phyloP scores from a whole-genome alignment of 441 rosid species.

The Croton laevigatus region DNA sequence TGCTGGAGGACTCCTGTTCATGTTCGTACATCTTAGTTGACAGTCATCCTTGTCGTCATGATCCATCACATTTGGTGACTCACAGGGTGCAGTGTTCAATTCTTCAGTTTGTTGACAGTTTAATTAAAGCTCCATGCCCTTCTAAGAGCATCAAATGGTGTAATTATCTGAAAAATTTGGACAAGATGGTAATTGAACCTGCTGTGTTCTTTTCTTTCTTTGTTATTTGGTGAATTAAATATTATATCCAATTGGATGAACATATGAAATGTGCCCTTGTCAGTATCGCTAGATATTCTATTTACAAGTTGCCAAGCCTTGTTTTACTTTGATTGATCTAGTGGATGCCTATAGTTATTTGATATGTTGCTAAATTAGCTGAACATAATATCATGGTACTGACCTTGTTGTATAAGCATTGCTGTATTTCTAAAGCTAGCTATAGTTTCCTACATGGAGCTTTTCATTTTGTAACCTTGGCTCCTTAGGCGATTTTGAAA shows the following conservation, averaged over 20 bases:
- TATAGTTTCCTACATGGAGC: conserved; percentile 9
- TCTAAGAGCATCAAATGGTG: conserved; percentile 44
- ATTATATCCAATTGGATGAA: conserved; percentile 2
- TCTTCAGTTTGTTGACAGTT: conserved; percentile 54
- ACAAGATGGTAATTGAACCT: conserved; percentile 54
- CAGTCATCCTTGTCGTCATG: conserved; percentile 83
- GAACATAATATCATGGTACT: not conserved
- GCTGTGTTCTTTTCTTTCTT: conserved; percentile 18
- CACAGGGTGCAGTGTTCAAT: conserved; percentile 85
- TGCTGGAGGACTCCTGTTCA: conserved; percentile 76
- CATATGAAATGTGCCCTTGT: not conserved
- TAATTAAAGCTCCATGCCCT: conserved; percentile 48
- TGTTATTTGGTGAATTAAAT: not conserved
- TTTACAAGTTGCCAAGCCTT: not conserved
- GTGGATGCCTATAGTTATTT: conserved; percentile 5
- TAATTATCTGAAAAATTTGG: conserved; percentile 49
- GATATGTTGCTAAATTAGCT: conserved; percentile 5
- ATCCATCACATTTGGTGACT: conserved; percentile 91
- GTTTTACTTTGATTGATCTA: not conserved
- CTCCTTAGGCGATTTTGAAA: not conserved
- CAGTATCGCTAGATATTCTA: not conserved
- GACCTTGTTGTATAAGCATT: not conserved
- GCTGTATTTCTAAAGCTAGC: conserved; percentile 10
- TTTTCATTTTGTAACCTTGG: not conserved
- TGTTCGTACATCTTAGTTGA: conserved; percentile 77